Evolutionary conservation across 306 rosid genomes (phyloP).

Genomic region (Sesbania bispinosa): DNA sequence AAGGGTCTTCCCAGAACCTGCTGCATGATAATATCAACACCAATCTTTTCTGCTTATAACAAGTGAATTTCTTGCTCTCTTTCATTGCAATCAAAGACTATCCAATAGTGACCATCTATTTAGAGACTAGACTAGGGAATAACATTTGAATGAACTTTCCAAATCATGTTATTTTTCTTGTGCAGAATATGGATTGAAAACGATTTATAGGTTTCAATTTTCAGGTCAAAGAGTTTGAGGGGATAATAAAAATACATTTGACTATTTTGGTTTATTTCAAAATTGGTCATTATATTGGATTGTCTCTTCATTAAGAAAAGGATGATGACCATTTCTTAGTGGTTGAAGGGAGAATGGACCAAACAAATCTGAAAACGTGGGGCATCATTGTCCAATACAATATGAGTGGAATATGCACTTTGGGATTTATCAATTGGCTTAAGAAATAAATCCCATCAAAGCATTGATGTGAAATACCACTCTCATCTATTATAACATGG

Average conservation of each 20-base stretch:
- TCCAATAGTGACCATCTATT: too few relatives aligned
- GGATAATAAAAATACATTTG: neutral
- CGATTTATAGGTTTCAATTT: too few relatives aligned
- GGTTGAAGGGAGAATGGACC: constrained; percentile 24
- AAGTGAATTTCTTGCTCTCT: too few relatives aligned
- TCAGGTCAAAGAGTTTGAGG: constrained; percentile 2
- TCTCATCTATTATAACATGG: constrained; percentile 2
- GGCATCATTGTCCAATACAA: constrained; percentile 24
- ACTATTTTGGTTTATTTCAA: neutral
- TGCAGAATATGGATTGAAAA: neutral
- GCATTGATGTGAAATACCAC: constrained; percentile 35
- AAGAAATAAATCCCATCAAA: constrained; percentile 16
- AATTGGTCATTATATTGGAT: constrained; percentile 9
- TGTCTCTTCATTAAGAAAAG: neutral
- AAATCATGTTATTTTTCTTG: neutral
- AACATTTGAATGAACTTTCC: neutral
- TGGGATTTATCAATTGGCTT: constrained; percentile 17
- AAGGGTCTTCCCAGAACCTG: too few relatives aligned
- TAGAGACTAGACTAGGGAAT: neutral
- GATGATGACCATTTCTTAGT: constrained; percentile 12
- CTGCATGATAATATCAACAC: too few relatives aligned
- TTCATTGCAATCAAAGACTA: too few relatives aligned
- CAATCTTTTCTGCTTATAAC: too few relatives aligned
- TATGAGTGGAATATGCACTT: constrained; percentile 32
- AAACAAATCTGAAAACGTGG: neutral